Evolutionary conservation across 306 rosid species (phyloP), one percentile per base, ranked within the genome.

Genomic region (Castanea crenata): DNA sequence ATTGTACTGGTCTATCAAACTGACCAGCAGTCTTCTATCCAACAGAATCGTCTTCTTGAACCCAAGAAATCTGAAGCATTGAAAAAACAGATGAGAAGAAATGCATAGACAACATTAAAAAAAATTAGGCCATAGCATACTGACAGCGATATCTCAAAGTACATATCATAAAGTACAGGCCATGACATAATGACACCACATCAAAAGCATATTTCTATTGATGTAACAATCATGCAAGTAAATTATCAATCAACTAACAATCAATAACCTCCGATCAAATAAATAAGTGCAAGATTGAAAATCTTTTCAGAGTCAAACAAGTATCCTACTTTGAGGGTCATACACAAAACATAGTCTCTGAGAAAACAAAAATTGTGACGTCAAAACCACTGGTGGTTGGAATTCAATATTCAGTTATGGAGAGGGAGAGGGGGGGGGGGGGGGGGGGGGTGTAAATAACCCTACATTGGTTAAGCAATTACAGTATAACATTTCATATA

Each of bases 31-130:
- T 88, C 51, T 87, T 88, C 98, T 87, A 85, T 87, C 89, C 89
- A 95, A 82, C 69, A 93, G 79, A 78, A 95, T 87, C 0, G 99
- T 95, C 88, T 83, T 89, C 96, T 88, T 95, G 85, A 82, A 95
- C 83, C 97, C 98, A 16, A 91, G 92, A 87, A 78, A 95, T 87
- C 99, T 95, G 93, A 62, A 77, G 65, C 79, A 82, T 13, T 14
- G 5, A 68, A 35, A 21, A 67, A 68, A 68, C 52, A 68, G 52
- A 35, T 4, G 27, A 25, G 4, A 35, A n/a, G 14, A 68, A 34
- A 19, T 19, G 52, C 10, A 19, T 67, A 18, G 7, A 18, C 12
- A 19, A 46, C 11, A 35, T 34, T 67, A 68, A 34, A 68, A n/a
- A 10, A 23, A 18, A 68, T 35, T 12, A 49, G 54, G 54, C 5